phyloP scores from a whole-genome alignment of 169 alveolate genomes.

The Eimeria praecox region DNA sequence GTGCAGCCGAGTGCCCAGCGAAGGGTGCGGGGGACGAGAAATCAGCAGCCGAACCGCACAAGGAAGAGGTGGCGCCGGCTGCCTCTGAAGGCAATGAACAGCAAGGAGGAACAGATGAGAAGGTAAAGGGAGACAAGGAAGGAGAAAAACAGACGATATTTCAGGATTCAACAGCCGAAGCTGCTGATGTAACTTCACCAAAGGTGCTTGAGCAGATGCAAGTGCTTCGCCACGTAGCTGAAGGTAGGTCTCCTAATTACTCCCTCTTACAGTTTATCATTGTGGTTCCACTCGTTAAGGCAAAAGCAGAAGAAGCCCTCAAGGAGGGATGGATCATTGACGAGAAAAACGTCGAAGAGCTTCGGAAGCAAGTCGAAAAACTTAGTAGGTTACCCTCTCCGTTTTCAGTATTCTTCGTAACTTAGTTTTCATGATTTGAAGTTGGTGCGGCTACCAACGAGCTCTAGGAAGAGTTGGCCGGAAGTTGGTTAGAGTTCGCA shows the following conservation, averaged over 20 bases:
- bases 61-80: background rate
- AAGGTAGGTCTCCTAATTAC: conserved; percentile 50
- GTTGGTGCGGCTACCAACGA: background rate
- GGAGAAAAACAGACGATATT: background rate
- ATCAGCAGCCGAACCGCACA: background rate
- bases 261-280: background rate
- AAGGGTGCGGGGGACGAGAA: background rate
- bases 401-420: background rate
- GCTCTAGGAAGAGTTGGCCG: background rate
- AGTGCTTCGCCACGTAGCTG: conserved; percentile 25
- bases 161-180: background rate
- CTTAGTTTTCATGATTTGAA: background rate
- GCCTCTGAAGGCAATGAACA: background rate
- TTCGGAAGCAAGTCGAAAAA: conserved; percentile 26
- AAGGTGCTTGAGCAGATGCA: conserved; percentile 16
- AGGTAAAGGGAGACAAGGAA: background rate
- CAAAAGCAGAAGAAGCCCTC: conserved; percentile 41
- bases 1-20: background rate
- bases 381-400: background rate
- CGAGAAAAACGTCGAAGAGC: background rate
- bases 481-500: background rate
- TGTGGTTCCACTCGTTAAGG: conserved; percentile 5
- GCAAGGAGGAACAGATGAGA: background rate
- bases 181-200: background rate
- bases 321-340: conserved; percentile 43